Evolutionary conservation across 768 basidiomycete species (phyloP).

Genomic region (Pisolithus orientalis): DNA sequence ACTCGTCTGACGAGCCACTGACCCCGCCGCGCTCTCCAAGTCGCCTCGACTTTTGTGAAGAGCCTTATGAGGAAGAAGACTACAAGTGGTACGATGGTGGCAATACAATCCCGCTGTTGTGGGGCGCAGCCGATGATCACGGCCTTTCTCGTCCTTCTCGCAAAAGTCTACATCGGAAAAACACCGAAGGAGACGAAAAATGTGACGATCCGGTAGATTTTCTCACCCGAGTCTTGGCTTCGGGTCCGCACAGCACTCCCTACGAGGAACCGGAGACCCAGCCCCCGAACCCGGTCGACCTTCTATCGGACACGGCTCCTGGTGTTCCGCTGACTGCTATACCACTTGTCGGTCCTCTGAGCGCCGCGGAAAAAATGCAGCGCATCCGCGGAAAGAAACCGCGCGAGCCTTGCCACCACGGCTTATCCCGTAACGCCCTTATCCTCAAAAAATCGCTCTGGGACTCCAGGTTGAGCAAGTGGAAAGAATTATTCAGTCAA

Average conservation of each 20-base stretch:
- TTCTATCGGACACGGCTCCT: no score
- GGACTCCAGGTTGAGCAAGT: slow-evolving; percentile 46
- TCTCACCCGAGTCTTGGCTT: no score
- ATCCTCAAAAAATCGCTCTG: slow-evolving; percentile 59
- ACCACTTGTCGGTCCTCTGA: no score
- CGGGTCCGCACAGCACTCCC: no score
- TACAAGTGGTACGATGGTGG: neutral
- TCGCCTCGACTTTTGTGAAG: slow-evolving; percentile 37
- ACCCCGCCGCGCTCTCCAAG: slow-evolving; percentile 42
- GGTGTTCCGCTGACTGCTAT: no score
- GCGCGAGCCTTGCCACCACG: slow-evolving; percentile 37
- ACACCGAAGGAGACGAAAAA: slow-evolving; percentile 7
- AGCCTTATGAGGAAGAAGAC: neutral
- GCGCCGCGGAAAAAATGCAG: no score
- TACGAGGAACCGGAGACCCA: no score
- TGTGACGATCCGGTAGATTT: neutral
- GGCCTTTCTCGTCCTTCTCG: slow-evolving; percentile 8
- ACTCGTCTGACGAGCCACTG: slow-evolving; percentile 10
- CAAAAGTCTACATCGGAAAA: neutral
- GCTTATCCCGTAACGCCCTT: slow-evolving; percentile 56
- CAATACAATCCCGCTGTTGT: neutral
- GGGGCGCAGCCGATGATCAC: slow-evolving; percentile 3
- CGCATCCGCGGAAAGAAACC: no score
- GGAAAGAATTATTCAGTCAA: slow-evolving; percentile 16
- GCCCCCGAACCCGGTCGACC: no score